phyloP scores from a whole-genome alignment of 1,284 basidiomycete species.

The Athelia sp. region DNA sequence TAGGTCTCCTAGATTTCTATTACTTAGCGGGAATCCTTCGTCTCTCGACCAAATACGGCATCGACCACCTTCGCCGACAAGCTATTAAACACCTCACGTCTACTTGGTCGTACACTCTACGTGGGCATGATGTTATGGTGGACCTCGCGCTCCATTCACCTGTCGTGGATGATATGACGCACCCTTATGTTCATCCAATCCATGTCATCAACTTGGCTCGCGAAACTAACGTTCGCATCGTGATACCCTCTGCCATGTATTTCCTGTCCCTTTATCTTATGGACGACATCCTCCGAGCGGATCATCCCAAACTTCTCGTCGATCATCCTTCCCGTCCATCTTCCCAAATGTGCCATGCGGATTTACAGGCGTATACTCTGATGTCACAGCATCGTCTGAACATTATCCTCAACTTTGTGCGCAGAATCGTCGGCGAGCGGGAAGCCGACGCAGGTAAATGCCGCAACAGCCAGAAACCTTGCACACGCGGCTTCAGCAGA shows the following conservation, averaged over 20 bases:
- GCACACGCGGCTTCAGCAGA: conserved; percentile 38
- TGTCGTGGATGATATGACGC: conserved; percentile 38
- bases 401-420: conserved; percentile 45
- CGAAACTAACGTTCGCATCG: conserved; percentile 42
- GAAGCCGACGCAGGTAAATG: conserved; percentile 18
- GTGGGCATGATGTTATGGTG: conserved; percentile 54
- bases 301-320: conserved; percentile 49
- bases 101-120: conserved; percentile 49
- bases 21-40: conserved; percentile 49
- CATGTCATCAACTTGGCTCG: conserved; percentile 55
- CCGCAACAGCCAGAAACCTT: conserved; percentile 15
- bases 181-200: conserved; percentile 56
- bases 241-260: conserved; percentile 51
- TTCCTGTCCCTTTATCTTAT: conserved; percentile 57
- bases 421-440: conserved; percentile 35
- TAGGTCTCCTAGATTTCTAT: too few relatives aligned
- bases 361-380: conserved; percentile 46
- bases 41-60: conserved; percentile 55
- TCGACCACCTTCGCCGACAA: conserved; percentile 40
- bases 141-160: conserved; percentile 40
- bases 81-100: conserved; percentile 44
- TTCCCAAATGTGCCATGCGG: conserved; percentile 33
- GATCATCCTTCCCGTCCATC: conserved; percentile 49
- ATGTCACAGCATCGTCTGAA: conserved; percentile 56
- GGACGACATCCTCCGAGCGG: conserved; percentile 39